Evolutionary conservation across 1,284 basidiomycete species (phyloP).

Genomic region (Calocybe gambosa): DNA sequence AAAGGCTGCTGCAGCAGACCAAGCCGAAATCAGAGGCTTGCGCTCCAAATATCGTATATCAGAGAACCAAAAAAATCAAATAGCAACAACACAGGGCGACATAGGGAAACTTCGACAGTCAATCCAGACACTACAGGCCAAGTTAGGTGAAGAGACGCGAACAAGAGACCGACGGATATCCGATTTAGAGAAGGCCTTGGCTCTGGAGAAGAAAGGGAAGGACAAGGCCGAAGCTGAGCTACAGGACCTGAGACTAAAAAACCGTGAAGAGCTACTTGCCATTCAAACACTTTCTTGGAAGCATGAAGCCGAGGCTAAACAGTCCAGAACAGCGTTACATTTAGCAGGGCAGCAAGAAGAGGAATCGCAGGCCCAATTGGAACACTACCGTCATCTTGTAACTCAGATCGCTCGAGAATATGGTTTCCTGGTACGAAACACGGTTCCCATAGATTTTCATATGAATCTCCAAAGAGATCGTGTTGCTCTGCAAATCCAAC

Average conservation of each 20-base stretch:
- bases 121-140: slow-evolving; percentile 41
- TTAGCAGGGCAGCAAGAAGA: slow-evolving; percentile 30
- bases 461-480: slow-evolving; percentile 39
- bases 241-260: slow-evolving; percentile 36
- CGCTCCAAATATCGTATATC: slow-evolving; percentile 50
- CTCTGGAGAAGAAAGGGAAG: slow-evolving; percentile 43
- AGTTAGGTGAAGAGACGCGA: slow-evolving; percentile 44
- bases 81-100: slow-evolving; percentile 47
- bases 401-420: slow-evolving; percentile 51
- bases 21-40: slow-evolving; percentile 58
- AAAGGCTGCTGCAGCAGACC: slow-evolving; percentile 41
- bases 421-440: slow-evolving; percentile 46
- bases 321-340: slow-evolving; percentile 23
- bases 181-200: slow-evolving; percentile 50
- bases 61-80: slow-evolving; percentile 53
- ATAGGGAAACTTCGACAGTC: slow-evolving; percentile 46
- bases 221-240: slow-evolving; percentile 40
- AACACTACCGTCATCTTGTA: slow-evolving; percentile 40
- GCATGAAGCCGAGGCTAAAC: slow-evolving; percentile 33
- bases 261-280: slow-evolving; percentile 35
- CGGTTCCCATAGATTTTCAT: slow-evolving; percentile 37
- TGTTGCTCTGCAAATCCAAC: slow-evolving; percentile 34
- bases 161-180: slow-evolving; percentile 48
- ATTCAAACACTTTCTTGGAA: slow-evolving; percentile 28
- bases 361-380: slow-evolving; percentile 42